These are phyloP conservation scores for Annulohypoxylon maeteangense DNA, from an alignment of 495 filamentous ascomycete species.

Conservation along the genomic window DNA sequence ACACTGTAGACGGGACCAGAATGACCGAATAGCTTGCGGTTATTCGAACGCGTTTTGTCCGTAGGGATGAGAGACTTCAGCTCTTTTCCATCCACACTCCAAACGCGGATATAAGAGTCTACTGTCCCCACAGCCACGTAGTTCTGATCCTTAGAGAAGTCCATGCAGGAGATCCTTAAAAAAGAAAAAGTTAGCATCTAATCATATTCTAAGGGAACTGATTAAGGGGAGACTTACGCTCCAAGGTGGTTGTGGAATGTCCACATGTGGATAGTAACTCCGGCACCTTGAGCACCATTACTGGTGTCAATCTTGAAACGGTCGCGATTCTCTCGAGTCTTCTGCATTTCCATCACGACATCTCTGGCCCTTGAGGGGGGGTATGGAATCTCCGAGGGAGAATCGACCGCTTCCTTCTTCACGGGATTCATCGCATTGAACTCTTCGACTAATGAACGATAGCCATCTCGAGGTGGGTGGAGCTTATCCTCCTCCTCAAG, in stretches of 20 bases:
- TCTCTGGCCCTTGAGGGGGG: constrained; percentile 88
- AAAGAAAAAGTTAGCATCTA: constrained; percentile 41
- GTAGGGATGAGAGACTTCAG: constrained; percentile 61
- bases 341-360: constrained; percentile 91
- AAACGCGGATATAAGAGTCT: constrained; percentile 95
- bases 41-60: constrained; percentile 59
- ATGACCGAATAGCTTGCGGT: constrained; percentile 89
- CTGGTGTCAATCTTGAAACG: constrained; percentile 83
- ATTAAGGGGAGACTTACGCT: constrained; percentile 65
- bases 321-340: constrained; percentile 93
- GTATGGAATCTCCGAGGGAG: constrained; percentile 80
- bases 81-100: constrained; percentile 83
- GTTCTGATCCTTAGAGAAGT: constrained; percentile 89
- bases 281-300: constrained; percentile 81
- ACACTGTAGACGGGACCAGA: constrained; percentile 88
- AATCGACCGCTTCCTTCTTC: constrained; percentile 90
- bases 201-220: not conserved
- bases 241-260: constrained; percentile 97
- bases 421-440: constrained; percentile 80
- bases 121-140: constrained; percentile 87
- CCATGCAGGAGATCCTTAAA: constrained; percentile 83
- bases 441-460: constrained; percentile 74
- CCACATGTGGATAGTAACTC: constrained; percentile 90
- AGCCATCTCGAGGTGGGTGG: constrained; percentile 72
- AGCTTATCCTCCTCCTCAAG: constrained; percentile 80